Conservation (phyloP, 2,329 filamentous ascomycete genomes). For the Sordariomycetes sp. region DNA sequence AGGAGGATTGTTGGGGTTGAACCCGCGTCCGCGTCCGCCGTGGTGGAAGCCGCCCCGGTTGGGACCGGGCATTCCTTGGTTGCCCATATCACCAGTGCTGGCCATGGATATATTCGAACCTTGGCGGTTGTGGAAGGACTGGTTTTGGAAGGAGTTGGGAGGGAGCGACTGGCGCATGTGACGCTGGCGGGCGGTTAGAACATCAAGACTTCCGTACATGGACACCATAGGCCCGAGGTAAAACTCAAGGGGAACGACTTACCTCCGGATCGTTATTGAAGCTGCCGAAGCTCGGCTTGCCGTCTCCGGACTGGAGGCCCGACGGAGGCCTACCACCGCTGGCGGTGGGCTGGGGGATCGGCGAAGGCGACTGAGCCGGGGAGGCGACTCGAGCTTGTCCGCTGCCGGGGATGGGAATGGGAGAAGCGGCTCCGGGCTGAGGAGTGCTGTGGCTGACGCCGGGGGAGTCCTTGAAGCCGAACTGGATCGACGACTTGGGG, state of each 20-base stretch:
- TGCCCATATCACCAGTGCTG: constrained; percentile 12
- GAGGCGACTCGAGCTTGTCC: constrained; percentile 55
- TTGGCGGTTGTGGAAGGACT: constrained; percentile 67
- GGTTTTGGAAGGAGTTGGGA: constrained; percentile 47
- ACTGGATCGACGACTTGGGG: constrained; percentile 58
- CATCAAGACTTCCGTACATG: constrained; percentile 8
- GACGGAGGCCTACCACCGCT: constrained; percentile 80
- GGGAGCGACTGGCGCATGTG: constrained; percentile 56
- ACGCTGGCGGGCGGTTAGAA: constrained; percentile 28
- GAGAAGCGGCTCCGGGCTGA: constrained; percentile 38
- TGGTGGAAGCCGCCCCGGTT: constrained; percentile 41
- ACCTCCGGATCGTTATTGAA: constrained; percentile 71
- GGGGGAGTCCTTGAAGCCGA: constrained; percentile 65
- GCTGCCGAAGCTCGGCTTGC: constrained; percentile 66
- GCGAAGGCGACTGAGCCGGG: constrained; percentile 78
- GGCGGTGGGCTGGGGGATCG: constrained; percentile 77
- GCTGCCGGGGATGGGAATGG: constrained; percentile 49
- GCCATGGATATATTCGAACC: constrained; percentile 70
- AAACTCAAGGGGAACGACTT: constrained; percentile 21
- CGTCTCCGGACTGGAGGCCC: constrained; percentile 51
- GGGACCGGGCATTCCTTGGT: constrained; percentile 33
- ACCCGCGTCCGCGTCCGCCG: constrained; percentile 35
- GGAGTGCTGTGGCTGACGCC: constrained; percentile 55
- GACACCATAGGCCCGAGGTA: not conserved
- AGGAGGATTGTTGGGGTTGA: constrained; percentile 28